Evolutionary conservation across 305 asterid genomes (phyloP).

Genomic region (Fraxinus ornus): DNA sequence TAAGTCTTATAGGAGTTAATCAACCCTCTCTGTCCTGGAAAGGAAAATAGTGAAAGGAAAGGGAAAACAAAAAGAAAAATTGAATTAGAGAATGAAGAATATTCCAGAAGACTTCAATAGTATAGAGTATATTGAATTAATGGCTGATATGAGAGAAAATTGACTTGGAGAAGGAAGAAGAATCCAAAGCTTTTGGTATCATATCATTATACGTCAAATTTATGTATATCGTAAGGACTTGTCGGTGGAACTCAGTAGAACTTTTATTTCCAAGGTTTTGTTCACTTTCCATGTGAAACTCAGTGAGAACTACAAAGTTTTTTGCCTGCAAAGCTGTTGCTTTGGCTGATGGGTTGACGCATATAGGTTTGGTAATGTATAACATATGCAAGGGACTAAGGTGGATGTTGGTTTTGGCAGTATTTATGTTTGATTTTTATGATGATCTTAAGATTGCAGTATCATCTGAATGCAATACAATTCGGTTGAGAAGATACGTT

Average conservation of each 20-base stretch:
- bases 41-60: not conserved
- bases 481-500: not conserved
- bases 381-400: not conserved
- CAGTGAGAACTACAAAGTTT: not conserved
- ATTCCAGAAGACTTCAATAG: not conserved
- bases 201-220: not conserved
- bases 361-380: not conserved
- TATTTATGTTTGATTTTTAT: not conserved
- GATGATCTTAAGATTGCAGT: not conserved
- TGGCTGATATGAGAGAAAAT: not conserved
- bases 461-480: not conserved
- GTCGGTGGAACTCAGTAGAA: not conserved
- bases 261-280: not conserved
- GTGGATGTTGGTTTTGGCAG: not conserved
- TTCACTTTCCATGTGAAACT: not conserved
- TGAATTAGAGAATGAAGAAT: not conserved
- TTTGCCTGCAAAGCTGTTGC: not conserved
- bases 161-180: conserved; percentile 1
- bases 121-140: not conserved
- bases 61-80: not conserved
- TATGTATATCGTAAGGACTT: not conserved
- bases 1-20: not conserved
- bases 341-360: not conserved
- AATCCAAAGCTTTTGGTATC: not conserved
- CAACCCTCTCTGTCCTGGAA: not conserved